These are phyloP conservation scores for Musa beccarii DNA, from an alignment of 176 grass and related monocot genomes.

Conservation along the genomic window DNA sequence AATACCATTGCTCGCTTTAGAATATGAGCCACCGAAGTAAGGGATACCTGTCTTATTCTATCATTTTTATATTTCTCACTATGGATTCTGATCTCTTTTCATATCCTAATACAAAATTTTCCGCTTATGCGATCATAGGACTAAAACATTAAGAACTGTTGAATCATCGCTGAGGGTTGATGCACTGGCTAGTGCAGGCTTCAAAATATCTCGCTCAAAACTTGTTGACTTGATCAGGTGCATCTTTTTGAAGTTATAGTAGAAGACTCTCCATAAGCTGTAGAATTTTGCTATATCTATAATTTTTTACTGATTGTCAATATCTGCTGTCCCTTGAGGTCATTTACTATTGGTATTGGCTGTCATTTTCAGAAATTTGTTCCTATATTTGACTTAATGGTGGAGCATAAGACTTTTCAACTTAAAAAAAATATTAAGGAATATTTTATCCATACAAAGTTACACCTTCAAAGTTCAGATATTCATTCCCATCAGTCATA, in stretches of 20 bases:
- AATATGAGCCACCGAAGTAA: constrained; percentile 94
- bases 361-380: not conserved
- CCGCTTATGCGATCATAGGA: constrained; percentile 38
- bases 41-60: constrained; percentile 14
- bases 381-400: not conserved
- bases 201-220: constrained; percentile 91
- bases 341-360: not conserved
- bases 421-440: not conserved
- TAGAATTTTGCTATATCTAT: not conserved
- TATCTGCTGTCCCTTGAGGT: not conserved
- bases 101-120: constrained; percentile 5
- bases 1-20: constrained; percentile 88
- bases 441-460: not conserved
- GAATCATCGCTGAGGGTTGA: constrained; percentile 87
- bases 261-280: not conserved
- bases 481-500: not conserved
- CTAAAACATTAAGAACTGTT: constrained; percentile 72
- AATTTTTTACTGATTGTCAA: not conserved
- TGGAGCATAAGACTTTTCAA: not conserved
- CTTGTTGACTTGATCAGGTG: constrained; percentile 87
- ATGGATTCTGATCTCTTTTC: constrained; percentile 14
- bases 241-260: not conserved
- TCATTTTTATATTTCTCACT: constrained; percentile 20
- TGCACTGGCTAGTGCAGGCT: constrained; percentile 85
- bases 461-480: not conserved